Evolutionary conservation across 305 asterid genomes (phyloP).

Genomic region (Solanum aculeatissimum): DNA sequence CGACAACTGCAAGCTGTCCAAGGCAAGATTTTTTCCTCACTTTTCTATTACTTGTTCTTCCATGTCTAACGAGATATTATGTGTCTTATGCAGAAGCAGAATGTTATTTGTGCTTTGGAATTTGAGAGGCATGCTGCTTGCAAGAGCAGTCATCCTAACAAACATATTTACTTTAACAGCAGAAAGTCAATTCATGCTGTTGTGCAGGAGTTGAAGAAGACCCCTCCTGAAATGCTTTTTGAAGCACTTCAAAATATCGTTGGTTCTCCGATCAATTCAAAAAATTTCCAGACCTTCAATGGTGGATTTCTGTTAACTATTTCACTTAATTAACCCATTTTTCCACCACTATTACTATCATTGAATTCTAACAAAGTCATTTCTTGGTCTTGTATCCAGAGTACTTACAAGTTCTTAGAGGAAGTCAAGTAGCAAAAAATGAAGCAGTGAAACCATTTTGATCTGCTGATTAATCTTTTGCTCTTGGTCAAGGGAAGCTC

Average conservation of each 20-base stretch:
- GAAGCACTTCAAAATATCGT: not conserved
- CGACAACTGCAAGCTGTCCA: conserved; percentile 47
- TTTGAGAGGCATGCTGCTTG: conserved; percentile 81
- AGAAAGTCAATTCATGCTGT: conserved; percentile 28
- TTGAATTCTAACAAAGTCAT: not conserved
- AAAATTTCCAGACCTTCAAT: not conserved
- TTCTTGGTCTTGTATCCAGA: conserved; percentile 25
- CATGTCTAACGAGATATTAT: not conserved
- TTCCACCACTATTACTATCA: no score
- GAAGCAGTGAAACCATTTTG: conserved; percentile 26
- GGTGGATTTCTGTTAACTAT: not conserved
- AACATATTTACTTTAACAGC: conserved; percentile 9
- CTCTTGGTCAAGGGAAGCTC: not conserved
- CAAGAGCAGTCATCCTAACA: conserved; percentile 10
- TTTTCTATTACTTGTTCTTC: not conserved
- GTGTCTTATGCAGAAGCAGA: not conserved
- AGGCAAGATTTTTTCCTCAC: conserved; percentile 19
- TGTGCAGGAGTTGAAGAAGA: conserved; percentile 13
- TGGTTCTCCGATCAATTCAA: not conserved
- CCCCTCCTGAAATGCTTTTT: not conserved
- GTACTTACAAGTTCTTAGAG: conserved; percentile 56
- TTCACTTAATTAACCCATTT: not conserved
- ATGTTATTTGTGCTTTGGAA: conserved; percentile 11
- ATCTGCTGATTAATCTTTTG: not conserved
- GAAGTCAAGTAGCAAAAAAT: conserved; percentile 43